Evolutionary conservation across 441 rosid species (phyloP), one percentile per base, ranked within the genome.

Genomic region (Theobroma grandiflorum): DNA sequence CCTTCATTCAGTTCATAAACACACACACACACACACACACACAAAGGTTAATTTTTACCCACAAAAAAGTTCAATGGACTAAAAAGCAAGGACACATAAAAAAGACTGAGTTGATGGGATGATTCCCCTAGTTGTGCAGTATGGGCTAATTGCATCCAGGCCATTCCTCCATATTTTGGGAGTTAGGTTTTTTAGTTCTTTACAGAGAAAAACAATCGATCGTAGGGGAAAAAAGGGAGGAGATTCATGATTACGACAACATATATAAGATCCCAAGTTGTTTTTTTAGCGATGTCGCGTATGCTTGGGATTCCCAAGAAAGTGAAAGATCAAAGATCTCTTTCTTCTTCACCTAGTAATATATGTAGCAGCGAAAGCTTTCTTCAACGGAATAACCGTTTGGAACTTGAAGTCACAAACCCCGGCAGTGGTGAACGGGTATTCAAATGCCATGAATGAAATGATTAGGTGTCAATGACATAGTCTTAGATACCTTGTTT

Each of bases 251-350:
- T 82, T 82, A 77, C 59, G 82, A 79, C 78, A n/a, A 81, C 20
- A 64, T 77, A 78, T 69, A 45, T 74, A 61, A 71, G 69, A 82
- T 52, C 71, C 55, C 61, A 72, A 18, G 55, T 57, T 61, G 22
- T 45, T 72, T 79, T 83, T 79, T 79, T 66, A 84, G 70, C 82
- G 75, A 80, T 83, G 82, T 86, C 82, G 87, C 94, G 94, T 96
- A 86, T 92, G 91, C 95, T 91, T 74, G 78, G 85, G 87, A 82
- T 91, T 87, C 90, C 90, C 93, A 86, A 93, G 89, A 93, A 93
- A 93, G 96, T 82, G 84, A 80, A 67, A 82, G 80, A 82, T 81
- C 53, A 81, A 74, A 45, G 50, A 67, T 65, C 77, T 71, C 71
- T 63, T 22, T 82, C 61, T 59, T 62, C 72, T 22, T 2, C 5